Conservation (phyloP, 768 basidiomycete species). For the Boletus patriciae region DNA sequence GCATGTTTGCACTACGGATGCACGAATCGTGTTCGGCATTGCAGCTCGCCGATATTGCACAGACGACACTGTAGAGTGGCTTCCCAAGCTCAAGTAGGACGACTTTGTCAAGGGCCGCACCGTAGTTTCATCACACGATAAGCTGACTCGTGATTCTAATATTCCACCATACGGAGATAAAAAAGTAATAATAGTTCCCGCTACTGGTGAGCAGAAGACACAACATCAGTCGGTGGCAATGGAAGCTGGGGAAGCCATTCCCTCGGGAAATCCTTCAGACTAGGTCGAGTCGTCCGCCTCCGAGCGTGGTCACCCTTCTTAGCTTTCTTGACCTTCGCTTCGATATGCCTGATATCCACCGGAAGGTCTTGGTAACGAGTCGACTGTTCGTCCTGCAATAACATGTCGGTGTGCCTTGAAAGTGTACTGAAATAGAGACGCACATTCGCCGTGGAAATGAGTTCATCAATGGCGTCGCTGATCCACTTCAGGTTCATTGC, state of each 20-base stretch:
- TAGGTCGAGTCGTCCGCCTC: slow-evolving; percentile 56
- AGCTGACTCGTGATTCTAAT: slow-evolving; percentile 1
- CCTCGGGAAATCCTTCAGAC: slow-evolving; percentile 77
- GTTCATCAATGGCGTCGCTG: slow-evolving; percentile 76
- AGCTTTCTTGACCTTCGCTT: slow-evolving; percentile 68
- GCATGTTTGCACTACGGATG: slow-evolving; percentile 55
- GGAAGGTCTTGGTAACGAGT: slow-evolving; percentile 61
- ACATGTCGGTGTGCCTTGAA: slow-evolving; percentile 16
- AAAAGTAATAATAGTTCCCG: slow-evolving; percentile 2
- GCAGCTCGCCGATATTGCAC: background rate
- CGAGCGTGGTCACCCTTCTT: slow-evolving; percentile 70
- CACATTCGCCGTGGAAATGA: slow-evolving; percentile 85
- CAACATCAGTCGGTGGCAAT: slow-evolving; percentile 3
- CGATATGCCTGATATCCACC: slow-evolving; percentile 78
- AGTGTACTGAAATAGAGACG: slow-evolving; percentile 33
- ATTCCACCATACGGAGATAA: slow-evolving; percentile 1
- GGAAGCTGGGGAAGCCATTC: slow-evolving; percentile 68
- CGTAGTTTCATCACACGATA: background rate
- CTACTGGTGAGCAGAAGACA: slow-evolving; percentile 11
- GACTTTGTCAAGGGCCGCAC: background rate
- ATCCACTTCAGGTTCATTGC: slow-evolving; percentile 95
- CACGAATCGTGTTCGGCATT: slow-evolving; percentile 40
- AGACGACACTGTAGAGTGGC: background rate
- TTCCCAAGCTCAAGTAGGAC: background rate
- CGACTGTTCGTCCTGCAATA: slow-evolving; percentile 37